phyloP scores from a whole-genome alignment of 148 eudicot species.

The Agrostemma githago region DNA sequence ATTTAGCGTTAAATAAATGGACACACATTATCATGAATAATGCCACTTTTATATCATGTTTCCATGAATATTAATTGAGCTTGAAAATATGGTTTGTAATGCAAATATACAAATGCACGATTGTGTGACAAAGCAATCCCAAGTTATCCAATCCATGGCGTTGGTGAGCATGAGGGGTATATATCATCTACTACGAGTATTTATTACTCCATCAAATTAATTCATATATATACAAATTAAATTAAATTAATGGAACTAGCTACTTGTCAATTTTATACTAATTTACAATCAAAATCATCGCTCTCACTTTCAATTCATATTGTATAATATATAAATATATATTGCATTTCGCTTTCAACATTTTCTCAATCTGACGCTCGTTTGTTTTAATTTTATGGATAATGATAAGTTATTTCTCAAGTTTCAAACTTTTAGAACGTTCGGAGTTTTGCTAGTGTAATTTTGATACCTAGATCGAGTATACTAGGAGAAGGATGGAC shows the following conservation, averaged over 20 bases:
- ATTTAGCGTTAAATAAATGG: background rate
- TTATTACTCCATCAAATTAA: no score
- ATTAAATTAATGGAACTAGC: no score
- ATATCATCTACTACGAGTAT: no score
- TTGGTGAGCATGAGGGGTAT: background rate
- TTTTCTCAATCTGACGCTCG: background rate
- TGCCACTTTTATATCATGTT: background rate
- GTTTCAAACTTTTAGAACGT: no score
- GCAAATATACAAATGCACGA: no score
- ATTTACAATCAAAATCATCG: no score
- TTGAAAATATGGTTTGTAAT: slow-evolving; percentile 9
- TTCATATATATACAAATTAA: no score
- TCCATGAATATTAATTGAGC: slow-evolving; percentile 10
- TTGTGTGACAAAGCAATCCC: background rate
- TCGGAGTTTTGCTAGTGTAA: no score
- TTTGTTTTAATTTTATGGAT: background rate
- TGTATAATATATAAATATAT: no score
- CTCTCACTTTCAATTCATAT: background rate
- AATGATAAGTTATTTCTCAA: background rate
- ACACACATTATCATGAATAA: background rate
- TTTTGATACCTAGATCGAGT: no score
- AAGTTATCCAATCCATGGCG: background rate
- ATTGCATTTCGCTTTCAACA: background rate
- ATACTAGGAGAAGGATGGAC: no score
- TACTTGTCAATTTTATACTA: no score